A percentile compares a stretch with the other conserved stretches of the same genome.
phyloP scores from a whole-genome alignment of 768 basidiomycete species.

The Suillus alpinus region DNA sequence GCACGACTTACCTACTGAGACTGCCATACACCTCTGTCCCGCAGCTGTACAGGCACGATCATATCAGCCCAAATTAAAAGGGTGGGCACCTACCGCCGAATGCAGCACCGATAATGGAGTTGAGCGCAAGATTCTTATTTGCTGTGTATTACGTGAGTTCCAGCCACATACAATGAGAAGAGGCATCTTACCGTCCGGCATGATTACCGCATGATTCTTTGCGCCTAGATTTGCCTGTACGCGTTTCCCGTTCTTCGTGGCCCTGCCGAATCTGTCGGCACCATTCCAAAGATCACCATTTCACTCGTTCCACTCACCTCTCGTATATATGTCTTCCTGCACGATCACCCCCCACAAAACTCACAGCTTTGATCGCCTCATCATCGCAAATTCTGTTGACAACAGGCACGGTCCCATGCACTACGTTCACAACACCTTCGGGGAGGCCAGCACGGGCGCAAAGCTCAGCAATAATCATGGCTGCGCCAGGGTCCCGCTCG shows the following conservation, averaged over 20 bases:
- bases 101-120: conserved; percentile 90
- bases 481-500: conserved; percentile 94
- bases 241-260: conserved; percentile 82
- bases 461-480: conserved; percentile 96
- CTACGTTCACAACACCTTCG: conserved; percentile 86
- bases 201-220: conserved; percentile 91
- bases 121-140: conserved; percentile 88
- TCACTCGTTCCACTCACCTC: conserved; percentile 40
- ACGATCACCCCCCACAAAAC: conserved; percentile 92
- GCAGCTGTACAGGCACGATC: conserved; percentile 55
- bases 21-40: conserved; percentile 96
- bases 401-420: conserved; percentile 86
- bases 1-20: conserved; percentile 72
- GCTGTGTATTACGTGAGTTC: conserved; percentile 41
- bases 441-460: conserved; percentile 85
- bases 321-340: conserved; percentile 95
- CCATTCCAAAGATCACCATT: conserved; percentile 3
- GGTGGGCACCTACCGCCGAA: conserved; percentile 65
- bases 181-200: conserved; percentile 77
- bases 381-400: conserved; percentile 95
- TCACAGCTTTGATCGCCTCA: conserved; percentile 88
- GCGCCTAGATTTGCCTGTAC: conserved; percentile 93
- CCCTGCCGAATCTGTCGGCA: conserved; percentile 42
- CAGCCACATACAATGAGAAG: background rate
- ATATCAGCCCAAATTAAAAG: conserved; percentile 17